Evolutionary conservation across 371 early-diverging fungal species (phyloP).

Genomic region (Mortierella sp.): DNA sequence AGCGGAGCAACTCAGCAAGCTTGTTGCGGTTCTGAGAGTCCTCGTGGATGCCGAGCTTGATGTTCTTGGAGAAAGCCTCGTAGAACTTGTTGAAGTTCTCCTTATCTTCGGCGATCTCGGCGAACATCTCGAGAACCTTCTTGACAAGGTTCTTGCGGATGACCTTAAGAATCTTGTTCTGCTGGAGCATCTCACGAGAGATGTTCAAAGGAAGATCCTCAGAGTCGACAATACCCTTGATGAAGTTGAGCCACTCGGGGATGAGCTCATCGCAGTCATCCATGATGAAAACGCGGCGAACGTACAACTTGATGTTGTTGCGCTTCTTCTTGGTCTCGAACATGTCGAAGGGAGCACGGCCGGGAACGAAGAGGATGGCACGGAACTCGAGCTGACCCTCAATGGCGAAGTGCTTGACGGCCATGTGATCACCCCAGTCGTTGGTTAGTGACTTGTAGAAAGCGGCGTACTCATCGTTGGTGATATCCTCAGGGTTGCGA

Average conservation of each 20-base stretch:
- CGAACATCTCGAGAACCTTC: conserved; percentile 94
- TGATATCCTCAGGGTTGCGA: conserved; percentile 91
- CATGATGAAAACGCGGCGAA: conserved; percentile 97
- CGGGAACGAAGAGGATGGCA: conserved; percentile 90
- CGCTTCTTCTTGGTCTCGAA: conserved; percentile 92
- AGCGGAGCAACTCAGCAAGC: conserved; percentile 91
- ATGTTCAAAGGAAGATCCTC: conserved; percentile 98
- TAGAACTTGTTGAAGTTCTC: conserved; percentile 94
- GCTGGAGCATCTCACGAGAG: conserved; percentile 96
- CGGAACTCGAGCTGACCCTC: conserved; percentile 96
- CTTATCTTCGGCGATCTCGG: conserved; percentile 89
- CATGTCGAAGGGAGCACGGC: conserved; percentile 90
- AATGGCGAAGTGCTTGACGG: conserved; percentile 93
- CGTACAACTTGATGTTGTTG: conserved; percentile 96
- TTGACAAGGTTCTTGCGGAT: conserved; percentile 94
- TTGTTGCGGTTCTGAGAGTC: conserved; percentile 88
- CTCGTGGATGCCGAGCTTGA: conserved; percentile 95
- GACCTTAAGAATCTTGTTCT: conserved; percentile 94
- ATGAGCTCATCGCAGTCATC: conserved; percentile 95
- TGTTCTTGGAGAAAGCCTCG: conserved; percentile 91
- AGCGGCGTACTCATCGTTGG: conserved; percentile 88
- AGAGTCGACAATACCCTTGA: conserved; percentile 94
- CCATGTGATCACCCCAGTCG: conserved; percentile 95
- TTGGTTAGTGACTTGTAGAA: conserved; percentile 96
- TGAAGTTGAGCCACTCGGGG: conserved; percentile 91